Evolutionary conservation across 2,329 filamentous ascomycete genomes (phyloP).

Genomic region (Ceratocystis destructans): DNA sequence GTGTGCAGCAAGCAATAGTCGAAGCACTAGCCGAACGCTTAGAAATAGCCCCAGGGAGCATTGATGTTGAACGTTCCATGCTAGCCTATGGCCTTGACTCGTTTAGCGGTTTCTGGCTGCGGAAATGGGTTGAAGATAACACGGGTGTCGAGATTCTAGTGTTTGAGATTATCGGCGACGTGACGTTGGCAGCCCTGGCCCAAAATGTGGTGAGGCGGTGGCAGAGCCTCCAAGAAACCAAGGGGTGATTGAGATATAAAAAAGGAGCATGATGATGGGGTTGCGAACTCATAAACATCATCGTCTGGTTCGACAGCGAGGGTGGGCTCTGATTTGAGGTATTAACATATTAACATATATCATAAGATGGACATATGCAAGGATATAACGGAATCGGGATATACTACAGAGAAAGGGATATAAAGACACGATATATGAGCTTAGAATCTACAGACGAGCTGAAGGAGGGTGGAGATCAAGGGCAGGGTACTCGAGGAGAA

Average conservation of each 20-base stretch:
- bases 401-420: too few species aligned
- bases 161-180: slow-evolving; percentile 35
- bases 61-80: slow-evolving; percentile 31
- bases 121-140: slow-evolving; percentile 37
- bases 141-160: slow-evolving; percentile 34
- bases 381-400: too few species aligned
- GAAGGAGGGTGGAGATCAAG: too few species aligned
- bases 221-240: slow-evolving; percentile 21
- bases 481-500: too few species aligned
- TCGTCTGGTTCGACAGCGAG: too few species aligned
- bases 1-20: slow-evolving; percentile 25
- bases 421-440: too few species aligned
- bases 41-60: slow-evolving; percentile 33
- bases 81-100: slow-evolving; percentile 40
- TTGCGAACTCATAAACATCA: not conserved
- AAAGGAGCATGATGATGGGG: not conserved
- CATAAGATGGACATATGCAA: too few species aligned
- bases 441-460: too few species aligned
- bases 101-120: slow-evolving; percentile 37
- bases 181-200: slow-evolving; percentile 30
- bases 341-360: too few species aligned
- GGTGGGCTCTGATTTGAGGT: too few species aligned
- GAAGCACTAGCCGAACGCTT: slow-evolving; percentile 26
- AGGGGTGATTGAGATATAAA: not conserved
- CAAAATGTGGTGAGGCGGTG: slow-evolving; percentile 25